Percentiles rank a stretch among this genome's conserved stretches.
Evolutionary conservation across 2,329 filamentous ascomycete genomes (phyloP).

Genomic region (Alternaria sp.): DNA sequence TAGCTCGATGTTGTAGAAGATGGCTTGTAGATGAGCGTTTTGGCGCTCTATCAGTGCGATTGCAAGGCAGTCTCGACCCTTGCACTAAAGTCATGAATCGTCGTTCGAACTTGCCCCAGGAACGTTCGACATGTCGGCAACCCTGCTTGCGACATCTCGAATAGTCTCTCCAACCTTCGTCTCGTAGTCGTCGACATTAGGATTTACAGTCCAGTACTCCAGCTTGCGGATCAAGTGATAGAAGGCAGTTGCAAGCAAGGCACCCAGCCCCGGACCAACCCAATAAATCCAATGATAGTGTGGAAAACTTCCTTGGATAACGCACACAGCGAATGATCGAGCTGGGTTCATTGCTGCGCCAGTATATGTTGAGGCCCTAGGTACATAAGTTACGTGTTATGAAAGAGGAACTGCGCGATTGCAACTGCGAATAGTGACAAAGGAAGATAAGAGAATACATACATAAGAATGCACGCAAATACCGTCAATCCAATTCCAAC

Average conservation of each 20-base stretch:
- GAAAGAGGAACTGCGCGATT: background rate
- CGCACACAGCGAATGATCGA: slow-evolving; percentile 1
- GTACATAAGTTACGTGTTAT: background rate
- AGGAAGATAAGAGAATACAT: too few species aligned
- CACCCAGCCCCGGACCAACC: background rate
- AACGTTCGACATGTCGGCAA: background rate
- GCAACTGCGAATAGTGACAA: too few species aligned
- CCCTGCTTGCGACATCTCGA: slow-evolving; percentile 1
- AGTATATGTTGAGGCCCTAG: slow-evolving; percentile 1
- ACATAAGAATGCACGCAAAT: too few species aligned
- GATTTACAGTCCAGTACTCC: background rate
- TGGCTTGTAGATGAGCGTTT: too few species aligned
- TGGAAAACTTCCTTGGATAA: background rate
- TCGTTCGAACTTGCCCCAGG: background rate
- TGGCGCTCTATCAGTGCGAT: too few species aligned
- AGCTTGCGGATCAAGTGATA: slow-evolving; percentile 2
- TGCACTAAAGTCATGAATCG: too few species aligned
- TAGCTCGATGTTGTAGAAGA: too few species aligned
- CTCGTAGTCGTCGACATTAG: slow-evolving; percentile 1
- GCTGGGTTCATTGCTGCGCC: background rate
- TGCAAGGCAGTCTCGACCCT: too few species aligned
- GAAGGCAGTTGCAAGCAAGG: background rate
- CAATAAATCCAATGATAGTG: background rate
- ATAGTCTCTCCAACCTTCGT: slow-evolving; percentile 1
- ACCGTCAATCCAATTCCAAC: too few species aligned